Percentiles rank a stretch among this genome's conserved stretches.
phyloP scores from a whole-genome alignment of 2,329 filamentous ascomycete species.

The Neonectria punicea region DNA sequence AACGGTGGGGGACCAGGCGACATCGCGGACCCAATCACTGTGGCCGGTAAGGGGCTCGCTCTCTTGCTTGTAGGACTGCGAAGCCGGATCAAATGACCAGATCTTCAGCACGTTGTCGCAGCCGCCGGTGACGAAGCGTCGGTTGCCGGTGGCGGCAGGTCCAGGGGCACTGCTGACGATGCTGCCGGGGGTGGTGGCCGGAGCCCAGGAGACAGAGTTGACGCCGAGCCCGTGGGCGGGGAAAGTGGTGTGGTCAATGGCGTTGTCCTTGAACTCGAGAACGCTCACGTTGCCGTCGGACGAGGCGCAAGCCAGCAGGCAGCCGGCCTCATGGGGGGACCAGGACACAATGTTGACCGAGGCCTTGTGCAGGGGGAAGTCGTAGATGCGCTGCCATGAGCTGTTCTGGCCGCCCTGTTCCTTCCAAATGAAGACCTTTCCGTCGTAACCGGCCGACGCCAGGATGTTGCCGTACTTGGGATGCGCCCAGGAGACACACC shows the following conservation, averaged over 20 bases:
- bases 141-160: constrained; percentile 69
- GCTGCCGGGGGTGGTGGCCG: constrained; percentile 83
- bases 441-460: constrained; percentile 94
- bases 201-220: constrained; percentile 96
- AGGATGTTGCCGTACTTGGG: constrained; percentile 99
- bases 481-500: constrained; percentile 98
- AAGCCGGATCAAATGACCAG: constrained; percentile 81
- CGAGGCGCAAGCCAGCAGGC: constrained; percentile 92
- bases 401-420: constrained; percentile 73
- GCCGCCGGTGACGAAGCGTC: constrained; percentile 93
- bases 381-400: constrained; percentile 87
- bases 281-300: constrained; percentile 94
- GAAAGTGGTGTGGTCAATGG: constrained; percentile 90
- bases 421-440: constrained; percentile 98
- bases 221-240: constrained; percentile 92
- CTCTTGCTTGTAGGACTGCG: constrained; percentile 70
- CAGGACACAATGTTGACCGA: constrained; percentile 97
- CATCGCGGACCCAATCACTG: constrained; percentile 96
- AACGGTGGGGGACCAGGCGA: constrained; percentile 95
- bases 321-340: constrained; percentile 97
- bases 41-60: constrained; percentile 79
- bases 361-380: constrained; percentile 92
- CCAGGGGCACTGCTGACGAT: constrained; percentile 78
- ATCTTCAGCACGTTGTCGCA: constrained; percentile 95
- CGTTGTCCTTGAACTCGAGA: constrained; percentile 96